Evolutionary conservation across 2,329 filamentous ascomycete species (phyloP), one percentile per base, ranked within the genome.

Genomic region (Nakataea oryzae): DNA sequence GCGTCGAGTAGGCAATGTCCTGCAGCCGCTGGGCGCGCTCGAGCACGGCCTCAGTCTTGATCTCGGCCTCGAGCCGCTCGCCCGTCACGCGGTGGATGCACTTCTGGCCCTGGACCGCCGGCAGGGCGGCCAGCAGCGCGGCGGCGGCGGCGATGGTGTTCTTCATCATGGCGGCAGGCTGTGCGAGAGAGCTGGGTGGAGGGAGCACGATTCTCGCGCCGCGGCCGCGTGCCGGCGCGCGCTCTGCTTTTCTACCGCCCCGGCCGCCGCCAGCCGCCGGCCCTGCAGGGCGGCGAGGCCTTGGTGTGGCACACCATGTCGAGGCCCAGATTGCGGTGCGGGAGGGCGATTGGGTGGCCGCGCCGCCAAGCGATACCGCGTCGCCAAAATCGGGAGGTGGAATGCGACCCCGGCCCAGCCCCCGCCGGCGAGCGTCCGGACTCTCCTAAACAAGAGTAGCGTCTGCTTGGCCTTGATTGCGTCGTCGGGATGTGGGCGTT

Each of bases 1-100:
- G n/a, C 5, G 59, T 61, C 29, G 59, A 61, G 54, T 61, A 61
- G n/a, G 59, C 59, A 17, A 61, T 47, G 54, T 56, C 59, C 30
- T 61, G 50, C 21, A 61, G 54, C 50, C 34, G 41, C 59, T 57
- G 50, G 2, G 59, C 59, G 21, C 59, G 29, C 8, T n/a, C 54
- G 3, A 61, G 24, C n/a, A 61, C 41, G 3, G 56, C 60, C 0
- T 61, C 55, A n/a, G 24, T 24, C 14, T 21, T 50, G 30, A 58
- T 54, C 9, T 41, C 54, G 24, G 60, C 60, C 60, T 61, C 59
- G 50, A 61, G 59, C 59, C 29, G 28, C 28, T 57, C 54, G 54
- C 59, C 59, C 3, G 59, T 56, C 50, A 61, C 59, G 13, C 55
- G 59, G 50, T 54, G 55, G 50, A 61, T 54, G 59, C 59, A 61